Evolutionary conservation across 2,329 filamentous ascomycete species (phyloP).

Genomic region (Pseudogymnoascus sp.): DNA sequence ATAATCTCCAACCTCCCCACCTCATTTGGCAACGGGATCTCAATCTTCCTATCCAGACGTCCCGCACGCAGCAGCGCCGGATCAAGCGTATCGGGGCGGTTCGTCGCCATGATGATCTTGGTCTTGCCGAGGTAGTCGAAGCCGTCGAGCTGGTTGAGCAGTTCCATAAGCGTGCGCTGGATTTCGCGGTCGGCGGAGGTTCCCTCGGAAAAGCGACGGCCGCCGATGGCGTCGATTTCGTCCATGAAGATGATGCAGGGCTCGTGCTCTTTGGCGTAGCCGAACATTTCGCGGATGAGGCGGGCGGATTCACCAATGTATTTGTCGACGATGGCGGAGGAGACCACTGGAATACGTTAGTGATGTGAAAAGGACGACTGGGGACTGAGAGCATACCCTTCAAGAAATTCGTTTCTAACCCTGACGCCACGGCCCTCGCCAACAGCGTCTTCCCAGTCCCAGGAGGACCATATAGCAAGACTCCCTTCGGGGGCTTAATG

Average conservation of each 20-base stretch:
- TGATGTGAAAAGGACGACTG: slow-evolving; percentile 10
- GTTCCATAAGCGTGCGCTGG: slow-evolving; percentile 95
- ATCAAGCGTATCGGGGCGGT: slow-evolving; percentile 92
- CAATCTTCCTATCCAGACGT: slow-evolving; percentile 93
- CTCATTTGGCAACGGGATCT: slow-evolving; percentile 95
- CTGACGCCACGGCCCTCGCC: slow-evolving; percentile 90
- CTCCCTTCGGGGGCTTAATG: slow-evolving; percentile 98
- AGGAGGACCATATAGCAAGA: slow-evolving; percentile 89
- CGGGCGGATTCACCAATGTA: slow-evolving; percentile 98
- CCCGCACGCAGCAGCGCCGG: slow-evolving; percentile 87
- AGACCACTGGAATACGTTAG: slow-evolving; percentile 62
- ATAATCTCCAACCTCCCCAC: slow-evolving; percentile 92
- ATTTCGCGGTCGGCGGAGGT: slow-evolving; percentile 98
- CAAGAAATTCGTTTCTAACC: slow-evolving; percentile 94
- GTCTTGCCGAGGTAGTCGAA: slow-evolving; percentile 99
- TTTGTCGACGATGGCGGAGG: slow-evolving; percentile 98
- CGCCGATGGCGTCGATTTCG: slow-evolving; percentile 98
- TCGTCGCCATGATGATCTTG: slow-evolving; percentile 99
- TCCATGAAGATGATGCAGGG: slow-evolving; percentile 99
- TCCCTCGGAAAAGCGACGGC: slow-evolving; percentile 91
- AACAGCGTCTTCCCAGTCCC: slow-evolving; percentile 95
- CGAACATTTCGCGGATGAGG: slow-evolving; percentile 98
- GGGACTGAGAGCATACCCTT: slow-evolving; percentile 66
- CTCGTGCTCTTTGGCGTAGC: slow-evolving; percentile 98
- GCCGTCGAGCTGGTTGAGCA: slow-evolving; percentile 95